Percentiles rank a stretch among this genome's conserved stretches.
These are phyloP conservation scores for Apophysomyces trapeziformis DNA, from an alignment of 371 early-diverging fungal genomes.

Conservation along the genomic window DNA sequence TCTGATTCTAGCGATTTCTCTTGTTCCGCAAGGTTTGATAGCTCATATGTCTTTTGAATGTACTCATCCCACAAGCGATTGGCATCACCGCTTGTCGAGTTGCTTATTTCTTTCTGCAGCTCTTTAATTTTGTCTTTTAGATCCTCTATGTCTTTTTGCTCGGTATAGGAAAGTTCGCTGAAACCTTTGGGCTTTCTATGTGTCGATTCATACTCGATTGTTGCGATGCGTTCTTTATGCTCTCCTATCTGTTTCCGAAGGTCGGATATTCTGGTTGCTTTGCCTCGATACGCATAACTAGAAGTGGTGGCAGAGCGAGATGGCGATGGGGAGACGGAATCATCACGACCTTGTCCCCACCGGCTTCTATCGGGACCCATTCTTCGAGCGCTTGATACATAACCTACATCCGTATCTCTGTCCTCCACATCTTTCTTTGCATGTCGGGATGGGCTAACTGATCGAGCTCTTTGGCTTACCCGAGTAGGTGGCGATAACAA, in stretches of 20 bases:
- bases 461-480: conserved; percentile 21
- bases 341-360: conserved; percentile 33
- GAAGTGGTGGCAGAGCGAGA: conserved; percentile 24
- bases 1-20: conserved; percentile 57
- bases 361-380: conserved; percentile 60
- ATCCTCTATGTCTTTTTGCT: conserved; percentile 28
- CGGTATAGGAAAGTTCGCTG: conserved; percentile 21
- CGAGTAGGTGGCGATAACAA: conserved; percentile 21
- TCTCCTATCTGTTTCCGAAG: conserved; percentile 62
- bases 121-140: conserved; percentile 24
- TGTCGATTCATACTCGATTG: conserved; percentile 34
- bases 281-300: conserved; percentile 51
- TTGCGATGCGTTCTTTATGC: conserved; percentile 40
- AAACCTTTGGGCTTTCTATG: conserved; percentile 32
- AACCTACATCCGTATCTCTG: conserved; percentile 50
- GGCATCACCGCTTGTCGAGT: conserved; percentile 36
- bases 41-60: conserved; percentile 47
- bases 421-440: conserved; percentile 35
- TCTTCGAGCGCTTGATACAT: conserved; percentile 66
- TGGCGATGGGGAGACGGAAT: conserved; percentile 25
- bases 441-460: conserved; percentile 31
- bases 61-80: conserved; percentile 44
- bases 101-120: conserved; percentile 25
- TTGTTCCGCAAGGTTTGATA: conserved; percentile 56
- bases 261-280: conserved; percentile 56